phyloP scores from a whole-genome alignment of 2,329 filamentous ascomycete genomes.

The Apiospora aurea region DNA sequence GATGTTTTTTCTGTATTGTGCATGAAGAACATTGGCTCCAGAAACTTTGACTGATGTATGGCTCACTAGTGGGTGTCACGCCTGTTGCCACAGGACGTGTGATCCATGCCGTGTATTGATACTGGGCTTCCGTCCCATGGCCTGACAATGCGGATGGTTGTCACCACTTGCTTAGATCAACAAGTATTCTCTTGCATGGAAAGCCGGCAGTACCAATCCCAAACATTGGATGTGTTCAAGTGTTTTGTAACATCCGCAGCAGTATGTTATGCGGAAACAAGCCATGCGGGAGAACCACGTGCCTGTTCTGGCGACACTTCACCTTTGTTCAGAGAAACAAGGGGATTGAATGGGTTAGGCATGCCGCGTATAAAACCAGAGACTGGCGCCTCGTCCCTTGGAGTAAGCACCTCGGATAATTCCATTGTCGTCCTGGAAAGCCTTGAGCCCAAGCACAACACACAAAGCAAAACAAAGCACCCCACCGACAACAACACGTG shows the following conservation, averaged over 20 bases:
- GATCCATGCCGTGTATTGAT: too few relatives aligned
- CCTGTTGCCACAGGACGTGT: too few relatives aligned
- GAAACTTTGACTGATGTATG: too few relatives aligned
- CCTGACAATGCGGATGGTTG: too few relatives aligned
- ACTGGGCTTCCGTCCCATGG: too few relatives aligned
- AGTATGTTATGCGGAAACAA: neutral
- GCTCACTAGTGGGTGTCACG: too few relatives aligned
- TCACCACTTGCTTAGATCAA: too few relatives aligned
- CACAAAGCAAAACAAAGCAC: neutral
- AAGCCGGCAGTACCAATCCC: neutral
- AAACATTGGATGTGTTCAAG: neutral
- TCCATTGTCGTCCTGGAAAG: neutral
- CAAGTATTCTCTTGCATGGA: too few relatives aligned
- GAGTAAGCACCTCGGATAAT: neutral
- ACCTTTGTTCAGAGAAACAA: neutral
- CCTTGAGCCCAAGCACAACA: neutral
- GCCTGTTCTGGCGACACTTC: neutral
- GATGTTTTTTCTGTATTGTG: too few relatives aligned
- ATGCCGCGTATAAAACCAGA: neutral
- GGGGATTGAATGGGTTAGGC: neutral
- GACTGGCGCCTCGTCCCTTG: neutral
- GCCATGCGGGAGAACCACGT: neutral
- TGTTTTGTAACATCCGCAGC: neutral
- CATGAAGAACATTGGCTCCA: too few relatives aligned
- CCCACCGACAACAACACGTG: neutral